Evolutionary conservation across 176 grass and related monocot genomes (phyloP).

Genomic region (Oryza glaberrima): DNA sequence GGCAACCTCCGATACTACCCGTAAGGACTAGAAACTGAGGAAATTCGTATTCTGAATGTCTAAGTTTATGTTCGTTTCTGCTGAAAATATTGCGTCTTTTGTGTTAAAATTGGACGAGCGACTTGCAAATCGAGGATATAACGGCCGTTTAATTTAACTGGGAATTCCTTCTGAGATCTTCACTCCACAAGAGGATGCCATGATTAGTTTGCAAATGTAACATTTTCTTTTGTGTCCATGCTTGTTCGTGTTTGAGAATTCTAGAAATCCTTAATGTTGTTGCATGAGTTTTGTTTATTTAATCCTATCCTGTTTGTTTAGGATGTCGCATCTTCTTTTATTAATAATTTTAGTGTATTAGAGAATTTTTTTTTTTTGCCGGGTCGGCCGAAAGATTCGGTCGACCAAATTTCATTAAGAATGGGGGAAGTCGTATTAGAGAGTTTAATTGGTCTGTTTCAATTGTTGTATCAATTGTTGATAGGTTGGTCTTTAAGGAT

Average conservation of each 20-base stretch:
- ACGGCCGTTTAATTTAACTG: not conserved
- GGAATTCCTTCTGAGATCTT: not conserved
- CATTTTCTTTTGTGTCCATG: not conserved
- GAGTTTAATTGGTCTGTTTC: slow-evolving; percentile 17
- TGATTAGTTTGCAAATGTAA: not conserved
- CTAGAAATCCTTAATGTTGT: not conserved
- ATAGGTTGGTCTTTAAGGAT: not conserved
- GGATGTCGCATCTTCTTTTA: not conserved
- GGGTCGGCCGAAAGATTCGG: no score
- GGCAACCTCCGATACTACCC: slow-evolving; percentile 98
- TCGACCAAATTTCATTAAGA: no score
- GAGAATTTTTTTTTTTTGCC: not conserved
- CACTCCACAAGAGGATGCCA: not conserved
- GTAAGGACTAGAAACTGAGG: slow-evolving; percentile 46
- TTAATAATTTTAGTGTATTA: not conserved
- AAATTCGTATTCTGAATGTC: slow-evolving; percentile 3
- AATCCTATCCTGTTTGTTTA: not conserved
- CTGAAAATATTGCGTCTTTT: not conserved
- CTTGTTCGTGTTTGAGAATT: not conserved
- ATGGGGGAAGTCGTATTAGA: not conserved
- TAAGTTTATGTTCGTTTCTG: not conserved
- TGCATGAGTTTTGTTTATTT: not conserved
- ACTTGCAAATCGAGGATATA: not conserved
- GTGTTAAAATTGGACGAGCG: not conserved
- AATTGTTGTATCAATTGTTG: not conserved